Conservation (phyloP, 2,329 filamentous ascomycete species). For the Hypomyces rosellus region DNA sequence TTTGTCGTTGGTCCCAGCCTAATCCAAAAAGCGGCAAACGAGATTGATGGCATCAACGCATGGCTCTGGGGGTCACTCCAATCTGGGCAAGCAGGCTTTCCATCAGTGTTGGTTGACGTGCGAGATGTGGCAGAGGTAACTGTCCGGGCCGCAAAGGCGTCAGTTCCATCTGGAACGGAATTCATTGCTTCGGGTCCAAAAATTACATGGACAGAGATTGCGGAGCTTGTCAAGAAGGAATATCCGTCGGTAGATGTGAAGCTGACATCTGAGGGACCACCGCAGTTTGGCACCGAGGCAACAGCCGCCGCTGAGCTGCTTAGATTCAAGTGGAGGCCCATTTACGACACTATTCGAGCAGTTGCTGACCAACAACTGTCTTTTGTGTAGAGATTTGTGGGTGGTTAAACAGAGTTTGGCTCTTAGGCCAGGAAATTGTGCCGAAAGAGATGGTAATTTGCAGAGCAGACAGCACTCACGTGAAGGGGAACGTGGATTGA, state of each 20-base stretch:
- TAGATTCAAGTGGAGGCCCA: slow-evolving; percentile 4
- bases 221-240: neutral
- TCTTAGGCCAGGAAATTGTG: no score
- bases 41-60: slow-evolving; percentile 18
- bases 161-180: neutral
- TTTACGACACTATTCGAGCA: slow-evolving; percentile 2
- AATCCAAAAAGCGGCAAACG: slow-evolving; percentile 6
- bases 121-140: slow-evolving; percentile 11
- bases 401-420: no score
- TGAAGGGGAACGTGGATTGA: no score
- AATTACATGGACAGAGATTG: slow-evolving; percentile 1
- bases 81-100: slow-evolving; percentile 5
- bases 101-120: slow-evolving; percentile 8
- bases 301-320: neutral
- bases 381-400: no score
- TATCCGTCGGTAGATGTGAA: slow-evolving; percentile 4
- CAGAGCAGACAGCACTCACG: no score
- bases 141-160: neutral
- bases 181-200: slow-evolving; percentile 5
- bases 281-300: slow-evolving; percentile 3
- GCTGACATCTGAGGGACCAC: neutral
- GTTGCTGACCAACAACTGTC: neutral
- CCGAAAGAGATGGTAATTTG: no score
- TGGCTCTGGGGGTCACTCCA: slow-evolving; percentile 10
- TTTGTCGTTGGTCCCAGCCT: slow-evolving; percentile 14